Conservation (phyloP, 208 protist species). For the Trypanosoma scelopori region DNA sequence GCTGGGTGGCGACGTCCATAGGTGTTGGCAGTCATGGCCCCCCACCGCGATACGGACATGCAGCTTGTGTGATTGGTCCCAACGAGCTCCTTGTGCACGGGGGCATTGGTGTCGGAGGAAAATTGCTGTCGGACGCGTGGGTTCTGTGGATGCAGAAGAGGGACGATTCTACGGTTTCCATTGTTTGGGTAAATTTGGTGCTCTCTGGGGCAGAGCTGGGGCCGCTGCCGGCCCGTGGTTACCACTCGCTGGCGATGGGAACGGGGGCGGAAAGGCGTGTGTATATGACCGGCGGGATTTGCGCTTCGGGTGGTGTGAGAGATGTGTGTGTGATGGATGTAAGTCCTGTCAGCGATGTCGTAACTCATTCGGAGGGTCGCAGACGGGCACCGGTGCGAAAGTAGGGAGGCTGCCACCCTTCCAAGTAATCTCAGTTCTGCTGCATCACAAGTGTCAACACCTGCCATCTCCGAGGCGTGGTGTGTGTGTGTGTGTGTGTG, state of each 20-base stretch:
- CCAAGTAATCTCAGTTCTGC: neutral
- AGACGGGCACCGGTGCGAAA: slow-evolving; percentile 7
- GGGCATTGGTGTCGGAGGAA: slow-evolving; percentile 51
- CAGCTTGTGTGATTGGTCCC: slow-evolving; percentile 25
- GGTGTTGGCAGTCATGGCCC: slow-evolving; percentile 12
- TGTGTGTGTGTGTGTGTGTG: no score
- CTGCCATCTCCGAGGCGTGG: neutral
- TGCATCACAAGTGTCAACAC: neutral
- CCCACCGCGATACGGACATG: slow-evolving; percentile 25
- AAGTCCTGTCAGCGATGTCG: slow-evolving; percentile 4
- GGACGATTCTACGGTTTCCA: slow-evolving; percentile 3
- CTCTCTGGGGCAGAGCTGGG: slow-evolving; percentile 2
- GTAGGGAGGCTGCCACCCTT: neutral
- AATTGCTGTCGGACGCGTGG: slow-evolving; percentile 67
- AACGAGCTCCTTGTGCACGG: slow-evolving; percentile 71
- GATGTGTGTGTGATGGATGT: slow-evolving; percentile 28
- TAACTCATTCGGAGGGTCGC: neutral
- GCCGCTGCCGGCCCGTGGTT: slow-evolving; percentile 26
- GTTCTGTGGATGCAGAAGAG: slow-evolving; percentile 43
- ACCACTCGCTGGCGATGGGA: slow-evolving; percentile 42
- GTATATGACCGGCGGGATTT: slow-evolving; percentile 53
- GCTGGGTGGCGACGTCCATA: slow-evolving; percentile 17
- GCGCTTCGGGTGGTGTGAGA: neutral
- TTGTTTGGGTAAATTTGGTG: slow-evolving; percentile 25
- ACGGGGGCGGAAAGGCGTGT: slow-evolving; percentile 38